phyloP scores from a whole-genome alignment of 106 monocot genomes.

The Acorus gramineus region DNA sequence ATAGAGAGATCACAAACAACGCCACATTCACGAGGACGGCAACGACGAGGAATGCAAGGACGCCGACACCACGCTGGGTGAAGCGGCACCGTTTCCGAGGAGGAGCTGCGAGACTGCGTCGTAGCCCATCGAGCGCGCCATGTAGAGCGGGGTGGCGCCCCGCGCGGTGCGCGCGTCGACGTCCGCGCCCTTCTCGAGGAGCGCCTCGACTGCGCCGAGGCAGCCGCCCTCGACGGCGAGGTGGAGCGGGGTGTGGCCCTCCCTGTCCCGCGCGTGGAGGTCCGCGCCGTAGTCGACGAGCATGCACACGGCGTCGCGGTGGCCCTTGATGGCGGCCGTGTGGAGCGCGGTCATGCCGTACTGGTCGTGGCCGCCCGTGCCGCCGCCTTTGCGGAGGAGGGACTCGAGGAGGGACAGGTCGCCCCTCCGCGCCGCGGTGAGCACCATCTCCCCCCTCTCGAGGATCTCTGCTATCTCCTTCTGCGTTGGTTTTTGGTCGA shows the following conservation, averaged over 20 bases:
- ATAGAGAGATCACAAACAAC: too few species aligned
- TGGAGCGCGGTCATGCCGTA: slow-evolving; percentile 65
- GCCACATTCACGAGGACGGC: too few species aligned
- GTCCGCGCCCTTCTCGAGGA: slow-evolving; percentile 42
- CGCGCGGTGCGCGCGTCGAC: slow-evolving; percentile 40
- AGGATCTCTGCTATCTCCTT: slow-evolving; percentile 49
- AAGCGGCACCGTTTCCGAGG: slow-evolving; percentile 27
- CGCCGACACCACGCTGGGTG: background rate
- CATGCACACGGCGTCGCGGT: slow-evolving; percentile 37
- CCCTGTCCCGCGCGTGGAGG: slow-evolving; percentile 43
- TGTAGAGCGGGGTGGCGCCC: slow-evolving; percentile 47
- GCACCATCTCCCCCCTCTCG: slow-evolving; percentile 45
- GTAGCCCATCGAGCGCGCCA: slow-evolving; percentile 45
- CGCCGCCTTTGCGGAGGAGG: slow-evolving; percentile 37
- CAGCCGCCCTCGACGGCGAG: slow-evolving; percentile 56
- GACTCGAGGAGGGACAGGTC: slow-evolving; percentile 44
- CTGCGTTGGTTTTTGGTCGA: slow-evolving; percentile 10
- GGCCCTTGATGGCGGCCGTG: slow-evolving; percentile 56
- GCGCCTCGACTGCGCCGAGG: slow-evolving; percentile 42
- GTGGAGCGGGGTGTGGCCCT: slow-evolving; percentile 67
- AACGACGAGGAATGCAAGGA: too few species aligned
- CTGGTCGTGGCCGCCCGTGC: slow-evolving; percentile 37
- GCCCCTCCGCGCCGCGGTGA: slow-evolving; percentile 55
- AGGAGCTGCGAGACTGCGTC: slow-evolving; percentile 41
- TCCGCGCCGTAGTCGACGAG: slow-evolving; percentile 45